Base-by-base conservation (phyloP, 2,329 filamentous ascomycete genomes). In the Ophiostoma sp. region DNA sequence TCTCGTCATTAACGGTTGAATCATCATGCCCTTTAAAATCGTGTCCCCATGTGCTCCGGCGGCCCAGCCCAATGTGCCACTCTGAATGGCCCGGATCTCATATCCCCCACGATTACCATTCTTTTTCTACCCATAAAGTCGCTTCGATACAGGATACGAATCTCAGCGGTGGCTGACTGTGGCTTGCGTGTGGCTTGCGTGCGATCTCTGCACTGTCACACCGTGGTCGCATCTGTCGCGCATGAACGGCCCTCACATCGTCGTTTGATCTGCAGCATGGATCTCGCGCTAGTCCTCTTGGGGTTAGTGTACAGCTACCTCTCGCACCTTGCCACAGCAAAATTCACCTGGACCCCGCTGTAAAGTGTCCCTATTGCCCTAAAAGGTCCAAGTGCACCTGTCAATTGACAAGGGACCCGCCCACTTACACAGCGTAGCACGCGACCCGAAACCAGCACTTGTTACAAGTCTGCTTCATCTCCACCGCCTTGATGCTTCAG, bases 341-440 rank as follows among this genome's bases (percentile, higher is more conserved):
- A 44, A 44, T 5, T 44, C 42, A 44, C n/a, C n/a, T n/a, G n/a
- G n/a, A n/a, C n/a, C n/a, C n/a, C n/a, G n/a, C n/a, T n/a, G n/a
- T n/a, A n/a, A n/a, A 27, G 27, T 2, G 27, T 27, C 27, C 27
- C 27, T 27, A 27, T 27, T 27, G 27, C 27, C 27, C 27, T 27
- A 27, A 27, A 27, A 27, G 27, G 27, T 27, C 27, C 27, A 27
- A 27, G 27, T 27, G 27, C 27, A 27, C 27, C 27, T 27, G 27
- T 27, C 27, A 44, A 44, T 12, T 60, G 55, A 7, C 55, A 27
- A 18, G 52, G 27, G 38, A 11, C 60, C 60, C 60, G 18, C 60
- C 12, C 60, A 63, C 60, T 63, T 63, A 63, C 60, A 63, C 60
- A 18, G 36, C 58, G 58, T 63, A 16, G 58, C 58, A 63, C 58